Base-by-base conservation (phyloP, 2,329 filamentous ascomycete genomes). In the Amesomyces nigricolor region DNA sequence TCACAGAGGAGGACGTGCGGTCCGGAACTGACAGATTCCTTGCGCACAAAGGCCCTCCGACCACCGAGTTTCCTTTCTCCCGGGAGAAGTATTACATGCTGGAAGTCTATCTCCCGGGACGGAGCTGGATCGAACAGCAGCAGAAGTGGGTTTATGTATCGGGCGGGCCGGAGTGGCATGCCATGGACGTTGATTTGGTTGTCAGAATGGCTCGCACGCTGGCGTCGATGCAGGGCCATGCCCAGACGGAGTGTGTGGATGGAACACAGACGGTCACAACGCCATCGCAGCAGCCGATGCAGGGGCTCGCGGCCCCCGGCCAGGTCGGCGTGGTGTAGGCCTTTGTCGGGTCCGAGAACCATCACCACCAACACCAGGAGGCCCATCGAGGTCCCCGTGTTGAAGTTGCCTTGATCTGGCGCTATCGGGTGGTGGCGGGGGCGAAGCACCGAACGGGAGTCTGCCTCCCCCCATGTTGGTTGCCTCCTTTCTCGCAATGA, bases 61-160 rank as follows among this genome's bases (percentile, higher is more conserved):
- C 75, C 0, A 63, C 77, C 10, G 78, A 82, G 51, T 74, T 81
- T 10, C 80, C 79, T 0, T 81, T 73, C 53, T 73, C 78, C 49
- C 69, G 81, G 19, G 81, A 84, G 56, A 75, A 78, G 45, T 84
- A 83, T 62, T 81, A 84, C 62, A 75, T 79, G 70, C 71, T 84
- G 29, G 73, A 82, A 63, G 77, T 77, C 1, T 83, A 79, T 60
- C 62, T 83, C 47, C 81, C 81, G 0, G 79, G 79, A 58, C 71
- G 81, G 19, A 74, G 73, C 45, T 84, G 80, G 80, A 73, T 68
- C 47, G 70, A 70, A 14, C 69, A 74, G 8, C 62, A 72, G 4
- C 64, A 68, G 38, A 66, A 66, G 42, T 83, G 80, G 80, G 64
- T 75, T 38, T 84, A 83, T 43, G 54, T 74, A 39, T 69, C 71